Base-by-base conservation (phyloP, 768 basidiomycete species). In the Leccinellum luteum region DNA sequence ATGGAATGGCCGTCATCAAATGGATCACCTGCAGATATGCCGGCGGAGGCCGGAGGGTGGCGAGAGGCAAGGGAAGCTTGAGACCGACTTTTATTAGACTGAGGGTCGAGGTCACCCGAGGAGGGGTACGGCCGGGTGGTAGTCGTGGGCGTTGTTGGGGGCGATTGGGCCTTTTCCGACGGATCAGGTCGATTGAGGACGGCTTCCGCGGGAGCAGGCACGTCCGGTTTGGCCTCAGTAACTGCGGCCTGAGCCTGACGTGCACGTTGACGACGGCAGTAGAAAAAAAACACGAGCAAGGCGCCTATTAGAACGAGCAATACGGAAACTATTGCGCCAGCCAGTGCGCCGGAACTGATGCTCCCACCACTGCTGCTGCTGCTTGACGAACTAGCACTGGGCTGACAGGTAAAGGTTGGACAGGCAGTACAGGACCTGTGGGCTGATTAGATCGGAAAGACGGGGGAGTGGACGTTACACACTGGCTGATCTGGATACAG, bases 101-200 rank as follows among this genome's bases (percentile, higher is more conserved):
- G 75, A 41, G 85, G 83, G 67, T 85, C 82, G 60, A 85, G 79
- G 67, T 86, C 82, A 63, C 80, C 78, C 3, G 74, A 70, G 17
- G 79, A 68, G 19, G n/a, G 41, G 58, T 83, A 85, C 19, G 84
- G 78, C 56, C 82, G 75, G 58, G 83, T 74, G 12, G 72, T 75
- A 60, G 69, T 78, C 12, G 64, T 55, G 9, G 57, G 57, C 10
- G 62, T 56, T 10, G 52, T 21, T 4, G 55, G 59, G 28, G 63
- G 27, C 1, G 66, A 28, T 30, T 53, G 64, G 7, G 78, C 69
- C 67, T 89, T 90, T 75, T 89, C 89, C 52, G 74, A 85, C 30
- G 90, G 90, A 71, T 92, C 88, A n/a, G 90, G 89, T 43, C 90
- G 79, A 69, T 85, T 89, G 58, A 92, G 85, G 32, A 92, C 91